These are phyloP conservation scores for Apiospora kogelbergensis DNA, from an alignment of 2,329 filamentous ascomycete genomes.

Conservation along the genomic window DNA sequence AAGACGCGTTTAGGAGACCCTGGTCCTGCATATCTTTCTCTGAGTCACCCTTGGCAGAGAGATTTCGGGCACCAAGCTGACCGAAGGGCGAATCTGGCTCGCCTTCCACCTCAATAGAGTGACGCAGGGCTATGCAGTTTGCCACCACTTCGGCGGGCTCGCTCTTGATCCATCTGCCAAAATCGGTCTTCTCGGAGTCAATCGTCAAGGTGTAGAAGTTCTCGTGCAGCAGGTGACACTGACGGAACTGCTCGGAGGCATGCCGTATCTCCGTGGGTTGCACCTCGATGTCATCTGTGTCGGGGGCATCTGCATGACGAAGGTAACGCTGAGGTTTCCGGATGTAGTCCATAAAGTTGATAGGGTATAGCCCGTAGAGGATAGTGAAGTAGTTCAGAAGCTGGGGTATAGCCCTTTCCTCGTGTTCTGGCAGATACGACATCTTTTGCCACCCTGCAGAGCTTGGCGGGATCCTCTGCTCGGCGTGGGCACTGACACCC, in stretches of 20 bases:
- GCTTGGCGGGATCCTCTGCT: slow-evolving; percentile 29
- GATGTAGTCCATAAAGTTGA: slow-evolving; percentile 86
- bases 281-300: slow-evolving; percentile 73
- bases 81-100: slow-evolving; percentile 9
- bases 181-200: slow-evolving; percentile 76
- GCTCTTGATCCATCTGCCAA: slow-evolving; percentile 75
- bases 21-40: slow-evolving; percentile 36
- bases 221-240: slow-evolving; percentile 74
- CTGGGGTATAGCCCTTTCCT: slow-evolving; percentile 64
- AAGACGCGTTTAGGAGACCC: slow-evolving; percentile 41
- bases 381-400: slow-evolving; percentile 77
- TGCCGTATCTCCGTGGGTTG: slow-evolving; percentile 76
- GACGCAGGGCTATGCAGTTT: slow-evolving; percentile 72
- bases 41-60: slow-evolving; percentile 28
- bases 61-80: slow-evolving; percentile 18
- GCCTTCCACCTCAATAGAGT: slow-evolving; percentile 25
- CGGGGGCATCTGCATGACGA: slow-evolving; percentile 68
- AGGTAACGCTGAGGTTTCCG: slow-evolving; percentile 78
- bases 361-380: slow-evolving; percentile 78
- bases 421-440: slow-evolving; percentile 59
- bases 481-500: slow-evolving; percentile 38
- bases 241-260: slow-evolving; percentile 72
- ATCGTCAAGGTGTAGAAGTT: slow-evolving; percentile 80
- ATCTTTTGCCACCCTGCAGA: slow-evolving; percentile 63
- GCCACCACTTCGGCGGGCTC: slow-evolving; percentile 79